A percentile compares a stretch with the other conserved stretches of the same genome.
These are phyloP conservation scores for Vinca major DNA, from an alignment of 305 asterid genomes.

Conservation along the genomic window DNA sequence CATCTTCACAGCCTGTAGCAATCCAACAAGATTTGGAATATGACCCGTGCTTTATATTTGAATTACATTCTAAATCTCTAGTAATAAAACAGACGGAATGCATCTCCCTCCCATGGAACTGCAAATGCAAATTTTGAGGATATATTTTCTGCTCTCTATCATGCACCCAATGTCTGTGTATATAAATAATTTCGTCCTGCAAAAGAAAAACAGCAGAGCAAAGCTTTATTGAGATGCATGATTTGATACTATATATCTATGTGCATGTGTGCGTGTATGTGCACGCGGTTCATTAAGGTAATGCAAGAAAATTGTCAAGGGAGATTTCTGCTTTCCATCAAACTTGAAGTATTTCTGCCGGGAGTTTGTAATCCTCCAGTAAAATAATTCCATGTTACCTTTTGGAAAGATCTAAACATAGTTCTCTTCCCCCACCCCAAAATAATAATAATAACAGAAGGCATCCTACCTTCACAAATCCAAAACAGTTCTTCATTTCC, in stretches of 20 bases:
- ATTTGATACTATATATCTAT: too few species aligned
- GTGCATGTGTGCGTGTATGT: background rate
- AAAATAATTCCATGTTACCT: background rate
- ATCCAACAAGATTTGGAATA: slow-evolving; percentile 47
- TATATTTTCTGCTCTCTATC: slow-evolving; percentile 43
- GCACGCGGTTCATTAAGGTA: background rate
- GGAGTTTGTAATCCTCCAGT: background rate
- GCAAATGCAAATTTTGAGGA: slow-evolving; percentile 77
- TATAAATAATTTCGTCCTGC: slow-evolving; percentile 71
- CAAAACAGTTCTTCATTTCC: slow-evolving; percentile 73
- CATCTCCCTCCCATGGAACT: slow-evolving; percentile 94
- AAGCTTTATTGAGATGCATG: background rate
- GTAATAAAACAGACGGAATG: slow-evolving; percentile 67
- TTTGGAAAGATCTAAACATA: background rate
- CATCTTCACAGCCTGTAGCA: slow-evolving; percentile 97
- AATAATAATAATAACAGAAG: background rate
- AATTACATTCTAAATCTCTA: slow-evolving; percentile 28
- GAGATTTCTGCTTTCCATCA: background rate
- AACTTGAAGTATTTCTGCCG: background rate
- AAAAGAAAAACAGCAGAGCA: slow-evolving; percentile 12
- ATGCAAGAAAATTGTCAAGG: background rate
- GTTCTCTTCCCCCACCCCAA: too few species aligned
- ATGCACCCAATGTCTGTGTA: slow-evolving; percentile 58
- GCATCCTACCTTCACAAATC: slow-evolving; percentile 67
- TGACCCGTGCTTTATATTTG: slow-evolving; percentile 30